A percentile compares a stretch with the other conserved stretches of the same genome.
These are phyloP conservation scores for Podila horticola DNA, from an alignment of 192 early-diverging fungal genomes.

Conservation along the genomic window DNA sequence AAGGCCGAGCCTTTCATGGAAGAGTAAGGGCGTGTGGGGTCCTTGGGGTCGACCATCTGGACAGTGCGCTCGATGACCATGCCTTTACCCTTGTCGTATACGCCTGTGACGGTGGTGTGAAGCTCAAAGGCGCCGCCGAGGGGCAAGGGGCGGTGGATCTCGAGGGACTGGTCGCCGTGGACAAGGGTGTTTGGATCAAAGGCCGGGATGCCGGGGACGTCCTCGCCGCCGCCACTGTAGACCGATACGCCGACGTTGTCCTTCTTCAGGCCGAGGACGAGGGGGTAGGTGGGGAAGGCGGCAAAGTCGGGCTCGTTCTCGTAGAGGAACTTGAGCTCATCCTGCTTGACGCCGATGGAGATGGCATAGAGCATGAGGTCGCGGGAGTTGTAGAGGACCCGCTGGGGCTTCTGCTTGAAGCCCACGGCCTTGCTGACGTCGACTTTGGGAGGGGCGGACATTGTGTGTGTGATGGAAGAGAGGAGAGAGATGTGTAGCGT, in stretches of 20 bases:
- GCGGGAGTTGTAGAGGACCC: constrained; percentile 68
- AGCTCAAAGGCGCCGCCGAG: constrained; percentile 67
- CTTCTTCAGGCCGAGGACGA: constrained; percentile 71
- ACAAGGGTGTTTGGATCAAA: constrained; percentile 76
- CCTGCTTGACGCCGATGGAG: constrained; percentile 66
- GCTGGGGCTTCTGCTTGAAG: constrained; percentile 40
- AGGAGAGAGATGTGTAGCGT: neutral
- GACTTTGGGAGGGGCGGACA: constrained; percentile 31
- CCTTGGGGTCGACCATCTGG: constrained; percentile 60
- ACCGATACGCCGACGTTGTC: constrained; percentile 39
- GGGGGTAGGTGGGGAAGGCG: constrained; percentile 78
- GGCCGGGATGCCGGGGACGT: constrained; percentile 68
- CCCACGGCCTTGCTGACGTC: constrained; percentile 69
- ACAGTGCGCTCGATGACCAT: constrained; percentile 76
- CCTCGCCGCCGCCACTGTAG: constrained; percentile 65
- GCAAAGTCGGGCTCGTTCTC: constrained; percentile 72
- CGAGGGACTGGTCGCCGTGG: constrained; percentile 79
- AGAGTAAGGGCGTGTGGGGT: constrained; percentile 50
- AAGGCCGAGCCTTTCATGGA: constrained; percentile 67
- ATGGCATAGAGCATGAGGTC: constrained; percentile 82
- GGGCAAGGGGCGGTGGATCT: constrained; percentile 69
- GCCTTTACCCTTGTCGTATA: constrained; percentile 80
- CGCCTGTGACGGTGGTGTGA: constrained; percentile 63
- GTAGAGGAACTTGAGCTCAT: constrained; percentile 74
- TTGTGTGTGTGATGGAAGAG: neutral